Evolutionary conservation across 2,329 filamentous ascomycete species (phyloP), one percentile per base, ranked within the genome.

Genomic region (Colletotrichum incanum): DNA sequence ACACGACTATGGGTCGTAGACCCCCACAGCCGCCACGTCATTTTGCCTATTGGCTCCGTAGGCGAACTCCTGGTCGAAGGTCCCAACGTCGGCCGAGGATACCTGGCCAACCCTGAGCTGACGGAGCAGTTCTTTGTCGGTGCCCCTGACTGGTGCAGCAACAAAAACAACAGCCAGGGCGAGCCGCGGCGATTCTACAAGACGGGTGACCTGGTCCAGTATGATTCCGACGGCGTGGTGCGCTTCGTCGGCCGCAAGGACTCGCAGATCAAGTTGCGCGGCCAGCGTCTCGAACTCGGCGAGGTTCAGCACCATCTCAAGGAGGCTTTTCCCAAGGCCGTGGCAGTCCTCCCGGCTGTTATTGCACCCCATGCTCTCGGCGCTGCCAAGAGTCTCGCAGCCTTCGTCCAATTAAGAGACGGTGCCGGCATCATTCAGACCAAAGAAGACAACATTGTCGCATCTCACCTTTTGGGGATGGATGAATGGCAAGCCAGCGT

Each of bases 211-310:
- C 78, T 88, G 1, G 86, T 80, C 2, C 74, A 75, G 37, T 86
- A 86, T 45, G 78, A 83, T 50, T 74, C 77, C 0, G 82, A 87
- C 49, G 84, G 85, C 0, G 77, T 77, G 5, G 74, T 88, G 11
- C 75, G 80, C 0, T 87, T 84, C 52, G 71, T 88, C 28, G 87
- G 87, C 18, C 83, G 90, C 18, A 89, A 89, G 73, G 89, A 92
- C 73, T 84, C 84, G 0, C 89, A 91, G 76, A 84, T 91, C 58
- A 92, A 92, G 76, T 79, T 92, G 7, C 84, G 86, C 14, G 91
- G 91, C 14, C 90, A 86, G 69, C 80, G 89, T 41, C 83, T 90
- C 52, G 91, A 88, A 78, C 82, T 88, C 3, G 76, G 74, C 0
- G 81, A 82, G 20, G 71, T 80, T 6, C 77, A 80, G 54, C 62